Evolutionary conservation across 352 stramenopile genomes (phyloP).

Genomic region (Phytophthora megakarya): DNA sequence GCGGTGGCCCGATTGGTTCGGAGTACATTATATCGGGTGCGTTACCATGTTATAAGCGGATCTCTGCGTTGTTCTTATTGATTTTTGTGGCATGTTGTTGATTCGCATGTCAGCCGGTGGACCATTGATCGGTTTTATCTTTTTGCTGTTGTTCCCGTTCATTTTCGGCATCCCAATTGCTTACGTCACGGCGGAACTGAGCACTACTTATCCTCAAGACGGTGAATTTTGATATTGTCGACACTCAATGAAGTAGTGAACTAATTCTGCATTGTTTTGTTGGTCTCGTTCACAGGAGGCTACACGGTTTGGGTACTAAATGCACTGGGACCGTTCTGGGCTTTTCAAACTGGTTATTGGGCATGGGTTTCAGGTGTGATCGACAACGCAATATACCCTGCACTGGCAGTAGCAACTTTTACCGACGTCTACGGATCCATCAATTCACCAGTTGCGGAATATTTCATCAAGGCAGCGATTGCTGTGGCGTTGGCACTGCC

Average conservation of each 20-base stretch:
- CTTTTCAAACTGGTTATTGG: conserved; percentile 78
- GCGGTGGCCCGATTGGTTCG: conserved; percentile 45
- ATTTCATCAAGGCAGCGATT: conserved; percentile 52
- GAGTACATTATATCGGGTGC: conserved; percentile 53
- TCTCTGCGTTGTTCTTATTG: too few relatives aligned
- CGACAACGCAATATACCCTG: conserved; percentile 94
- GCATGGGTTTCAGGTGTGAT: conserved; percentile 90
- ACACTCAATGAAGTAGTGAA: not conserved
- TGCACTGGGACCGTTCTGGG: conserved; percentile 90
- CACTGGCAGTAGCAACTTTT: conserved; percentile 62
- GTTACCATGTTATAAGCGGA: too few relatives aligned
- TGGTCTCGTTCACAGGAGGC: conserved; percentile 40
- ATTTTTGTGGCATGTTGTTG: too few relatives aligned
- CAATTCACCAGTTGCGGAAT: conserved; percentile 35
- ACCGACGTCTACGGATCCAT: conserved; percentile 47
- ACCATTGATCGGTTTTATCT: conserved; percentile 80
- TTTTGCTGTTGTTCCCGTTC: conserved; percentile 87
- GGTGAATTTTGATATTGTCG: conserved; percentile 21
- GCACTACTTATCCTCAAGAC: conserved; percentile 87
- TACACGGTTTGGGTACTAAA: conserved; percentile 93
- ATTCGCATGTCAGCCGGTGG: conserved; percentile 50
- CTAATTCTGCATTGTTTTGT: conserved; percentile 7
- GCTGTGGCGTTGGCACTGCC: conserved; percentile 48
- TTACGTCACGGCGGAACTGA: conserved; percentile 93
- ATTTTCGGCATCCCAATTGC: conserved; percentile 92